Conservation (phyloP, 176 grass and related monocot species). For the Lolium rigidum region DNA sequence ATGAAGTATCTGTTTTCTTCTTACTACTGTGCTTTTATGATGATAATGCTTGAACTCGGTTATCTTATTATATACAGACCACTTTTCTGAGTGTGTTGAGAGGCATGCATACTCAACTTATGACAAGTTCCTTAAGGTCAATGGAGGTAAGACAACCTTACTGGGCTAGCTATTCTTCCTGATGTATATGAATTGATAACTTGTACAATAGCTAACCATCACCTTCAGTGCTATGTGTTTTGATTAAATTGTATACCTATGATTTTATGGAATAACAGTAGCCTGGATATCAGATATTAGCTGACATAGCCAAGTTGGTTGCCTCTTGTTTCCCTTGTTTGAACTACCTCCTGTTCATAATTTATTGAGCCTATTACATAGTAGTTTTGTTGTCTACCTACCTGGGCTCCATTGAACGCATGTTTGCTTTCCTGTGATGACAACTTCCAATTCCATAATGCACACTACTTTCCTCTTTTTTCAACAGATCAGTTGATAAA, state of each 20-base stretch:
- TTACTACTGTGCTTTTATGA: background rate
- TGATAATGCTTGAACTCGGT: background rate
- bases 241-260: background rate
- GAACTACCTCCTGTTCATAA: background rate
- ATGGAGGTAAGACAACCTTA: conserved; percentile 60
- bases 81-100: conserved; percentile 99
- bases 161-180: background rate
- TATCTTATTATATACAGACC: conserved; percentile 65
- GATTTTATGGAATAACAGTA: background rate
- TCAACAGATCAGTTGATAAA: conserved; percentile 74
- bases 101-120: conserved; percentile 96
- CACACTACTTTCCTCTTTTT: conserved; percentile 37
- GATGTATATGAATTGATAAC: background rate
- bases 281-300: background rate
- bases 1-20: background rate
- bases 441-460: background rate
- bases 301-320: background rate
- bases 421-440: background rate
- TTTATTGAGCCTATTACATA: background rate
- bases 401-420: background rate
- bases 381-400: background rate
- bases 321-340: conserved; percentile 15
- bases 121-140: conserved; percentile 88
- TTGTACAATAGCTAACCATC: background rate
- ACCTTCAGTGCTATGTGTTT: background rate